phyloP scores from a whole-genome alignment of 129 eudicot species.

The Tagetes patula region DNA sequence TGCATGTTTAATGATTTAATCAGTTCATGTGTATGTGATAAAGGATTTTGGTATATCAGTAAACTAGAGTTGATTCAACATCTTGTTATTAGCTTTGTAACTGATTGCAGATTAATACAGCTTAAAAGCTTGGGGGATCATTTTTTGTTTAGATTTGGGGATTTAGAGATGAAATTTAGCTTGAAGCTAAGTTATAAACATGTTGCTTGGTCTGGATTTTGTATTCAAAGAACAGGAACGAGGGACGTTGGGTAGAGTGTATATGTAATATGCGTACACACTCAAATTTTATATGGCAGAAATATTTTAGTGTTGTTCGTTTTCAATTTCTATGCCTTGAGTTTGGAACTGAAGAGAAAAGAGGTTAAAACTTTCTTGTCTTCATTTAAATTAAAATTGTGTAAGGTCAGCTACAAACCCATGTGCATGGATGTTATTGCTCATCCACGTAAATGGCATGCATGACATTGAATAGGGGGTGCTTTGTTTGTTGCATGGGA shows the following conservation, averaged over 20 bases:
- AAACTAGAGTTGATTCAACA: background rate
- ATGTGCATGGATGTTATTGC: background rate
- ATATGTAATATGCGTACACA: background rate
- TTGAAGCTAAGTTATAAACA: background rate
- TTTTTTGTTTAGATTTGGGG: background rate
- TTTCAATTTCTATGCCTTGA: background rate
- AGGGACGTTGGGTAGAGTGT: background rate
- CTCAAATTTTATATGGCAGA: background rate
- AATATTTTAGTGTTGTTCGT: background rate
- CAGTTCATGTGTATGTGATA: background rate
- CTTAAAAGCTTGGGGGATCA: background rate
- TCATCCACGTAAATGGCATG: background rate
- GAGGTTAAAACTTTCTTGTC: background rate
- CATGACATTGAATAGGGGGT: background rate
- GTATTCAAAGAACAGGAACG: background rate
- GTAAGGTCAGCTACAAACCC: background rate
- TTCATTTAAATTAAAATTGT: background rate
- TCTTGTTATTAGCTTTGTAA: conserved; percentile 9
- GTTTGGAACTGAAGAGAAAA: background rate
- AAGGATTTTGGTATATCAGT: background rate
- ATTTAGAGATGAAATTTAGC: background rate
- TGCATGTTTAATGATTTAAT: background rate
- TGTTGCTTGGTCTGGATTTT: background rate
- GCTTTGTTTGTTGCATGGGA: conserved; percentile 12
- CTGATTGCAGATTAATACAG: background rate